Conservation (phyloP, 192 early-diverging fungal genomes). For the Irineochytrium annulatum region DNA sequence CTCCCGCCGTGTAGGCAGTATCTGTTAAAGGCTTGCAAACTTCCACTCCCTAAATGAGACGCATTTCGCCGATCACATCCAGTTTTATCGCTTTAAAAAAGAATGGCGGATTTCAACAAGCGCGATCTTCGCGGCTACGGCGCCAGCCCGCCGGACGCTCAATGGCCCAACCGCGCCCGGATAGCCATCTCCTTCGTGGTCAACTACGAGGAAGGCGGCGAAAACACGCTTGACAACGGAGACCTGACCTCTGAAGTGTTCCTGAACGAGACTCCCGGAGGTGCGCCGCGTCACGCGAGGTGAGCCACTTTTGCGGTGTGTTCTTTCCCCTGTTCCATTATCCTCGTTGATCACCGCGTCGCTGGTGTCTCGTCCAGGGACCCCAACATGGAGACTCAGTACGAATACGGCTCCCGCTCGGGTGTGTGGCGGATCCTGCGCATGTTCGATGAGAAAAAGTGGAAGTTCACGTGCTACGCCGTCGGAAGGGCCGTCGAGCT, state of each 20-base stretch:
- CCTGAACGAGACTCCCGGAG: slow-evolving; percentile 43
- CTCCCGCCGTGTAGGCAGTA: too few species aligned
- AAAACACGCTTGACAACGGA: slow-evolving; percentile 44
- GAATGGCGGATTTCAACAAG: slow-evolving; percentile 19
- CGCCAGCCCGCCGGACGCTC: slow-evolving; percentile 29
- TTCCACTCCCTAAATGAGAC: too few species aligned
- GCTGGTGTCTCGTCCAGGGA: slow-evolving; percentile 24
- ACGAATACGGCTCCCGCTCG: slow-evolving; percentile 50
- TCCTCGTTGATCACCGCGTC: not conserved
- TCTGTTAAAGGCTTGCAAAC: too few species aligned
- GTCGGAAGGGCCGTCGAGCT: slow-evolving; percentile 48
- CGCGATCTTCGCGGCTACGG: slow-evolving; percentile 48
- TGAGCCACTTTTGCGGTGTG: not conserved
- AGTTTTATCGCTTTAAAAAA: not conserved
- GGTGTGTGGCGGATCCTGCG: slow-evolving; percentile 46
- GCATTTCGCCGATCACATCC: not conserved
- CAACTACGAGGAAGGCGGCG: slow-evolving; percentile 50
- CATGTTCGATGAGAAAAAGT: slow-evolving; percentile 27
- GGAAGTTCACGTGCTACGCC: slow-evolving; percentile 50
- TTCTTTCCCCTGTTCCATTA: not conserved
- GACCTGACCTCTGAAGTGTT: slow-evolving; percentile 46
- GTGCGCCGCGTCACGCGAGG: not conserved
- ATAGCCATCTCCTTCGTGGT: slow-evolving; percentile 48
- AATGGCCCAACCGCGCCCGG: slow-evolving; percentile 48
- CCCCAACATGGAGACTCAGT: slow-evolving; percentile 48